Evolutionary conservation across 2,329 filamentous ascomycete species (phyloP), one percentile per base, ranked within the genome.

Genomic region (Fusarium napiforme): DNA sequence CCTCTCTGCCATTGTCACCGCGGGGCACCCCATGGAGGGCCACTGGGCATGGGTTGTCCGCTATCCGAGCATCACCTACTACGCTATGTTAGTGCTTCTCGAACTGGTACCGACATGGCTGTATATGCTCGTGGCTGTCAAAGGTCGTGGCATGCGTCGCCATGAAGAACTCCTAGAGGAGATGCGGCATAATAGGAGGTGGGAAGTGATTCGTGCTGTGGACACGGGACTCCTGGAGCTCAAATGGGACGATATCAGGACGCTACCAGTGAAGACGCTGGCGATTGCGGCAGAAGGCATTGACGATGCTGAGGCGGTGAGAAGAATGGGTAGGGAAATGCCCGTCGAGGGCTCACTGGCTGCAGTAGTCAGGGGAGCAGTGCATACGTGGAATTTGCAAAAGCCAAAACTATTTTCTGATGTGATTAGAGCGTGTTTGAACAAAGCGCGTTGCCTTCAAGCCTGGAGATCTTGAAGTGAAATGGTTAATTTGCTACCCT

Each of bases 371-470:
- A 76, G 62, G 34, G 78, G 79, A 26, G 84, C 83, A 21, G 76
- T 82, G 34, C 83, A 85, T 73, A 78, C 79, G 42, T 84, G 83
- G 84, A 81, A 84, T 63, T 63, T 85, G 66, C 83, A 85, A 63
- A 75, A 81, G 37, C 84, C 83, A 3, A 69, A 79, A 46, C 53
- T 84, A 11, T 85, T 85, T 71, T 81, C 82, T 2, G 72, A 76
- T 40, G 81, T 76, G 4, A 74, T 85, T 16, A 76, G 73, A 66
- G 81, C 81, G 8, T 85, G 83, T 66, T 82, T 15, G 74, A 79
- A 40, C 71, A 70, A 26, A 56, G 58, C 30, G 56, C 63, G 30
- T 56, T 84, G 57, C 81, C 82, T 12, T 58, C 61, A 12, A 77
- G 61, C 10, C 71, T 79, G 47, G 77, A 79, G 65, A 34, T 71